These are phyloP conservation scores for Porphyrellus cyaneotinctus DNA, from an alignment of 768 basidiomycete species.

Conservation along the genomic window DNA sequence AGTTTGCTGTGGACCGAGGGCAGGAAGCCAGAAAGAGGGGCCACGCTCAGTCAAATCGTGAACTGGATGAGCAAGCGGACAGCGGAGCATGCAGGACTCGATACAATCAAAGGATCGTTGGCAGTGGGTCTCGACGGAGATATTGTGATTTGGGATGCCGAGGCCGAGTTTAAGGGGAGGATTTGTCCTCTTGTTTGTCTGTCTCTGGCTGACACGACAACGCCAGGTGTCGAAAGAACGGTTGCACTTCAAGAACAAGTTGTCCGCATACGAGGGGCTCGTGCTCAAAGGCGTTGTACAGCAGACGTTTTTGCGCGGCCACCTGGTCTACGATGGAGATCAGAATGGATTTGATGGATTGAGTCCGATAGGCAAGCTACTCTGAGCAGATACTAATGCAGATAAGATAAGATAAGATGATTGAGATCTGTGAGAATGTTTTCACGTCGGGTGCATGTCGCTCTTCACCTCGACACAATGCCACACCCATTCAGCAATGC, in stretches of 20 bases:
- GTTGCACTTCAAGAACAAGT: conserved; percentile 89
- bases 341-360: conserved; percentile 35
- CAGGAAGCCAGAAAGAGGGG: conserved; percentile 43
- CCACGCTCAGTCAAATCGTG: conserved; percentile 58
- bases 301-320: conserved; percentile 77
- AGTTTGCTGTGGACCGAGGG: conserved; percentile 89
- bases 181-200: neutral
- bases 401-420: too few species aligned
- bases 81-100: conserved; percentile 77
- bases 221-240: conserved; percentile 65
- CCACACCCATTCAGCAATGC: neutral
- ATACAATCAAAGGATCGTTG: conserved; percentile 66
- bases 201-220: conserved; percentile 4
- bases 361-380: conserved; percentile 35
- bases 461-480: conserved; percentile 4
- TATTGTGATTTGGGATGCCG: conserved; percentile 79
- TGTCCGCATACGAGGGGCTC: conserved; percentile 84
- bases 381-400: conserved; percentile 7
- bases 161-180: conserved; percentile 40
- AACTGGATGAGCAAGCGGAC: conserved; percentile 74
- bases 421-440: too few species aligned
- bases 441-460: too few species aligned
- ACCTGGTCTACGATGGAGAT: conserved; percentile 52
- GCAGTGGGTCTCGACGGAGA: conserved; percentile 79
- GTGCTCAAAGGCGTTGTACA: conserved; percentile 66